These are phyloP conservation scores for Sugiyamaella valdiviana DNA, from an alignment of 805 yeast genomes.

Conservation along the genomic window DNA sequence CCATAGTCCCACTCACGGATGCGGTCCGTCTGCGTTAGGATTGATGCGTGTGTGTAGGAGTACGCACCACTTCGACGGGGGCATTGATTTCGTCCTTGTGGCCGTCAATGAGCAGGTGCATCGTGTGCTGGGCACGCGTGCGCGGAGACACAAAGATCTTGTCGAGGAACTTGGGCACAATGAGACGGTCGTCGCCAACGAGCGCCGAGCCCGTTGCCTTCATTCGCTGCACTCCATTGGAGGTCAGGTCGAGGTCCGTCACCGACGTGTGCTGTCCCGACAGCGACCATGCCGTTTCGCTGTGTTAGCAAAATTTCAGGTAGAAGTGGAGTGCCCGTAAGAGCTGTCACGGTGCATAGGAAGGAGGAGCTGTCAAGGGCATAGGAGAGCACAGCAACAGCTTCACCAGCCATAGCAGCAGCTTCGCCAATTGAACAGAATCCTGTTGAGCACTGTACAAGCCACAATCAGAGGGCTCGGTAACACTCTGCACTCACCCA, in stretches of 20 bases:
- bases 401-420: too few species aligned
- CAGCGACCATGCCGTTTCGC: slow-evolving; percentile 93
- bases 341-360: not conserved
- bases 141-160: slow-evolving; percentile 77
- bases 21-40: slow-evolving; percentile 45
- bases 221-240: slow-evolving; percentile 73
- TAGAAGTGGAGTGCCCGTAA: too few species aligned
- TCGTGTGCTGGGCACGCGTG: slow-evolving; percentile 68
- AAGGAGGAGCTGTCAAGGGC: not conserved
- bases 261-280: slow-evolving; percentile 86
- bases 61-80: slow-evolving; percentile 19
- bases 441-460: too few species aligned
- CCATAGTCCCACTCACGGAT: slow-evolving; percentile 96
- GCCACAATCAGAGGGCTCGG: too few species aligned
- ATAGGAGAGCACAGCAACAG: not conserved
- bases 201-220: slow-evolving; percentile 62
- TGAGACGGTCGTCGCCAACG: slow-evolving; percentile 52
- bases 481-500: too few species aligned
- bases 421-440: too few species aligned
- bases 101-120: slow-evolving; percentile 49
- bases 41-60: not conserved
- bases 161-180: slow-evolving; percentile 58
- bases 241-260: slow-evolving; percentile 76
- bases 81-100: slow-evolving; percentile 29
- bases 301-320: slow-evolving; percentile 5